Evolutionary conservation across 768 basidiomycete genomes (phyloP).

Genomic region (Saitozyma sp.): DNA sequence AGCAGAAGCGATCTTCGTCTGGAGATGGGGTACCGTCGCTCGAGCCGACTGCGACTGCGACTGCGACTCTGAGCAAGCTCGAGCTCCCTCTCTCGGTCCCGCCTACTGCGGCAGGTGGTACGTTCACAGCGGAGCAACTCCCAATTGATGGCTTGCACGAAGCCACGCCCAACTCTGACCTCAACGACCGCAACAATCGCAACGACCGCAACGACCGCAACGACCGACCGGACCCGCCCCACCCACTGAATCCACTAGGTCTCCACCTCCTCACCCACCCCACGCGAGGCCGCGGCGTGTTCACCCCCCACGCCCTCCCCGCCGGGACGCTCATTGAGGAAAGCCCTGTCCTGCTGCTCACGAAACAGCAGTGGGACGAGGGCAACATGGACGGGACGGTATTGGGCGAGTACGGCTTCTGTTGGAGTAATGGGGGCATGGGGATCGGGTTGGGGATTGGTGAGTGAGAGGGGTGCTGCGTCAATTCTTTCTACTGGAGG

Average conservation of each 20-base stretch:
- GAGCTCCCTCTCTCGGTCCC: too few relatives aligned
- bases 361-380: slow-evolving; percentile 62
- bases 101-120: too few relatives aligned
- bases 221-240: neutral
- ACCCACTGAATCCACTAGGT: slow-evolving; percentile 42
- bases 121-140: too few relatives aligned
- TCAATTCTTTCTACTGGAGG: slow-evolving; percentile 45
- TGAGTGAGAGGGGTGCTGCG: slow-evolving; percentile 40
- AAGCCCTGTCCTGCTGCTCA: slow-evolving; percentile 79
- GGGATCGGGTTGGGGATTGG: slow-evolving; percentile 47
- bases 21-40: too few relatives aligned
- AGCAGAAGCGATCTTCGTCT: too few relatives aligned
- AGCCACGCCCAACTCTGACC: too few relatives aligned
- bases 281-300: slow-evolving; percentile 53
- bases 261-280: slow-evolving; percentile 43
- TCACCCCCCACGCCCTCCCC: slow-evolving; percentile 61
- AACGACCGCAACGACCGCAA: too few relatives aligned
- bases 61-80: too few relatives aligned
- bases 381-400: slow-evolving; percentile 43
- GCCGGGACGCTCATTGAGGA: slow-evolving; percentile 70
- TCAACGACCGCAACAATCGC: too few relatives aligned
- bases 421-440: slow-evolving; percentile 48
- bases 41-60: too few relatives aligned
- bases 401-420: slow-evolving; percentile 49
- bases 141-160: too few relatives aligned